Base-by-base conservation (phyloP, 176 grass and related monocot species). In the Stipa capillata region DNA sequence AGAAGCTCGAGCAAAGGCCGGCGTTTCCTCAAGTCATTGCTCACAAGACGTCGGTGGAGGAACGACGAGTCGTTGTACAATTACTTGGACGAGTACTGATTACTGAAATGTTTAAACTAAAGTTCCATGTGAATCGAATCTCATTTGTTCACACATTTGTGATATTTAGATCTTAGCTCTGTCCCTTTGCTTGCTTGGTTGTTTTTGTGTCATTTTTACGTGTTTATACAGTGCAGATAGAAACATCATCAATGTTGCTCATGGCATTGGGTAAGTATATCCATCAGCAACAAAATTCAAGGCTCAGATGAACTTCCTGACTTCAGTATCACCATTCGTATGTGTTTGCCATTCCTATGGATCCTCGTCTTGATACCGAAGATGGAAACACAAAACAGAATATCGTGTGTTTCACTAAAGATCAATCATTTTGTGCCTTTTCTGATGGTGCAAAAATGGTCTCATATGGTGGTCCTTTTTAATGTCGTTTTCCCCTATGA, bases 71-170 rank as follows among this genome's bases (percentile, higher is more conserved):
- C 92, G 7, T 73, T 97, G 85, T 97, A 97, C 80, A 92, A 73
- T 83, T 97, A 97, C 83, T 82, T 97, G 82, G 89, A 97, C 51
- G 95, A 97, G 55, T 97, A 97, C 64, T 97, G 78, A 89, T 74
- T 2, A 17, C 47, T 65, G 18, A 15, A 45, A 76, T 65, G 64
- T 72, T 14, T 14, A 29, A 33, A 27, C 11, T 21, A 7, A 29
- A 17, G 8, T 66, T 53, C 58, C 50, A 15, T 67, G 75, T 72
- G 65, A 9, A 28, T 6, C 24, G 15, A 65, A n/a, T n/a, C n/a
- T n/a, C n/a, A n/a, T n/a, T n/a, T n/a, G n/a, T n/a, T n/a, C n/a
- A n/a, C n/a, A n/a, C n/a, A n/a, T n/a, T n/a, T n/a, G n/a, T n/a
- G n/a, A n/a, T n/a, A n/a, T n/a, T n/a, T n/a, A 61, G 24, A 9